phyloP scores from a whole-genome alignment of 768 basidiomycete species.

The Tylopilus sp. region DNA sequence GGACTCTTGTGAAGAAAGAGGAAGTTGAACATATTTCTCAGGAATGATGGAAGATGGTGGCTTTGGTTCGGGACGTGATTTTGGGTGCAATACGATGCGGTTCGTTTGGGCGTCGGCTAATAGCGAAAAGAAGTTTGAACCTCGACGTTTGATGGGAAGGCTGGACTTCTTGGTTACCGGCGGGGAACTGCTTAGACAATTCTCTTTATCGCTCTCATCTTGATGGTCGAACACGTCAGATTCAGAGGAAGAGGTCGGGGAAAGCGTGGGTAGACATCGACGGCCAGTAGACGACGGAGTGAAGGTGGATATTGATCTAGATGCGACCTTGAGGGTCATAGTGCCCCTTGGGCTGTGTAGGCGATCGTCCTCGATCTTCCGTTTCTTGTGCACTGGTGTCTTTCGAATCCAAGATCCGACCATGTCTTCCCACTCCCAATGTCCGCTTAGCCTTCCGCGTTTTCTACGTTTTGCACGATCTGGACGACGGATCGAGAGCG shows the following conservation, averaged over 20 bases:
- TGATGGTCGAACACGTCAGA: slow-evolving; percentile 21
- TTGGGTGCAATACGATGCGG: slow-evolving; percentile 34
- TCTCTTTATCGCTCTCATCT: slow-evolving; percentile 23
- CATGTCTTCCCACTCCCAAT: slow-evolving; percentile 50
- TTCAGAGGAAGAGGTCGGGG: slow-evolving; percentile 14
- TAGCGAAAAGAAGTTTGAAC: slow-evolving; percentile 37
- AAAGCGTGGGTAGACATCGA: slow-evolving; percentile 4
- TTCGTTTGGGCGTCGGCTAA: slow-evolving; percentile 39
- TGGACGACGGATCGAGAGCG: slow-evolving; percentile 6
- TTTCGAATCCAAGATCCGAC: slow-evolving; percentile 44
- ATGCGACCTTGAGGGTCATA: background rate
- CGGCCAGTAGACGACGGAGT: background rate
- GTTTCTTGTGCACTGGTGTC: slow-evolving; percentile 32
- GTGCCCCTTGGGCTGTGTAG: background rate
- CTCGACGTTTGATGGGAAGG: slow-evolving; percentile 15
- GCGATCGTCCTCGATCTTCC: slow-evolving; percentile 6
- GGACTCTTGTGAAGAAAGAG: slow-evolving; percentile 7
- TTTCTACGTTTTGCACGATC: slow-evolving; percentile 4
- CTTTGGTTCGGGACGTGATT: slow-evolving; percentile 1
- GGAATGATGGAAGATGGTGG: slow-evolving; percentile 12
- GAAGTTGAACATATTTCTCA: slow-evolving; percentile 12
- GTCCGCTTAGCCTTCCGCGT: slow-evolving; percentile 21
- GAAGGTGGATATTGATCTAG: background rate
- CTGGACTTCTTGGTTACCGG: slow-evolving; percentile 5
- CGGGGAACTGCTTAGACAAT: slow-evolving; percentile 6